A percentile compares a stretch with the other conserved stretches of the same genome.
Evolutionary conservation across 1,284 basidiomycete species (phyloP).

Genomic region (Puccinia triticina): DNA sequence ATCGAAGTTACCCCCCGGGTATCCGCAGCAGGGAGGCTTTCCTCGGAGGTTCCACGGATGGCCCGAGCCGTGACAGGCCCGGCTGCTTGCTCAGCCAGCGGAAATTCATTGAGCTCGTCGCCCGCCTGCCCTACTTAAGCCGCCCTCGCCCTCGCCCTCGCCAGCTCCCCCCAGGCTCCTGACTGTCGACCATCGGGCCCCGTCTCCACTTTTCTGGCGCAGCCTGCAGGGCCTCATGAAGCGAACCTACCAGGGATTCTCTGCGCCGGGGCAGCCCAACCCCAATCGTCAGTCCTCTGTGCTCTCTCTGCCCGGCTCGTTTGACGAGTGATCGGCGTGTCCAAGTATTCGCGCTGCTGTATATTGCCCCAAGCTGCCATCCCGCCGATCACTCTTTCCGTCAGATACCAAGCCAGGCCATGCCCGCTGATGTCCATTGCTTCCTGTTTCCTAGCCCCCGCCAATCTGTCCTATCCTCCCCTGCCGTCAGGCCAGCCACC

Average conservation of each 20-base stretch:
- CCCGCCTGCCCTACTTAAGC: too few relatives aligned
- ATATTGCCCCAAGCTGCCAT: not conserved
- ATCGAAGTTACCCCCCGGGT: too few relatives aligned
- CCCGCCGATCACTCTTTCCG: not conserved
- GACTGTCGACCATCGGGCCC: not conserved
- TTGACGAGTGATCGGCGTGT: not conserved
- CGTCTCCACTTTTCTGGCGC: too few relatives aligned
- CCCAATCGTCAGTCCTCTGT: constrained; percentile 34
- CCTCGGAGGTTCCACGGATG: too few relatives aligned
- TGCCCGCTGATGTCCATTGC: not conserved
- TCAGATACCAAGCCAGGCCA: not conserved
- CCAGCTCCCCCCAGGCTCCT: not conserved
- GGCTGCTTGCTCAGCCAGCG: too few relatives aligned
- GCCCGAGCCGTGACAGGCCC: too few relatives aligned
- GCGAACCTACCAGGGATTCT: constrained; percentile 49
- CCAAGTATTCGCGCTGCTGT: not conserved
- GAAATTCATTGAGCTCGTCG: too few relatives aligned
- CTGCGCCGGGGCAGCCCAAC: constrained; percentile 34
- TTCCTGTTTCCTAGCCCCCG: constrained; percentile 6
- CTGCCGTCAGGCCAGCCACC: constrained; percentile 46
- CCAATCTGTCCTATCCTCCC: constrained; percentile 42
- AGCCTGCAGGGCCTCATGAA: constrained; percentile 27
- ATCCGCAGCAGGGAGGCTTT: too few relatives aligned
- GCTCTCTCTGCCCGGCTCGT: not conserved
- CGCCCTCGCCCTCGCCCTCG: not conserved